These are phyloP conservation scores for Coffea eugenioides DNA, from an alignment of 257 asterid genomes.

Conservation along the genomic window DNA sequence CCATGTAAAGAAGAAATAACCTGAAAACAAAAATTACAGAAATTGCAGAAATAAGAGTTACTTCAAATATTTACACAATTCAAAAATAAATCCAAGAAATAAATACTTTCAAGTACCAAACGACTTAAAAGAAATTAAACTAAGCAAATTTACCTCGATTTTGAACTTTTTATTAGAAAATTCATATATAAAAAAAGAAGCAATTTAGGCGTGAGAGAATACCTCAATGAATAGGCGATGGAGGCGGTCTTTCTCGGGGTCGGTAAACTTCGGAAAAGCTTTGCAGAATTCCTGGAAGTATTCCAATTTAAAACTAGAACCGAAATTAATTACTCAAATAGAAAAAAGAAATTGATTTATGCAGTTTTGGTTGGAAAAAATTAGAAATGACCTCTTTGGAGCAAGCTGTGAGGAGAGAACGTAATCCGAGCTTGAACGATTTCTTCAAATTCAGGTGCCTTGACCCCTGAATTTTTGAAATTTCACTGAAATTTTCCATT, in stretches of 20 bases:
- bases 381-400: constrained; percentile 40
- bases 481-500: constrained; percentile 28
- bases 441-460: constrained; percentile 49
- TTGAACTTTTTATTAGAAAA: no score
- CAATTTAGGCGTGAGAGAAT: background rate
- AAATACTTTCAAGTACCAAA: no score
- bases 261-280: constrained; percentile 22
- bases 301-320: background rate
- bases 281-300: constrained; percentile 22
- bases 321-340: background rate
- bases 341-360: no score
- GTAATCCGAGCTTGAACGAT: constrained; percentile 42
- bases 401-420: constrained; percentile 48
- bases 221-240: constrained; percentile 33
- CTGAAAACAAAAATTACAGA: constrained; percentile 30
- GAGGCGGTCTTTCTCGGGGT: constrained; percentile 27
- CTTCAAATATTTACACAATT: background rate
- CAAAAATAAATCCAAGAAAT: no score
- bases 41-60: background rate
- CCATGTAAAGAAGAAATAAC: constrained; percentile 56
- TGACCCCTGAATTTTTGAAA: constrained; percentile 32
- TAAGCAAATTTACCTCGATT: no score
- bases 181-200: no score
- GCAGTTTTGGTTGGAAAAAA: background rate
- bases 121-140: no score